Conservation (phyloP, 371 early-diverging fungal species). For the Mortierella sp. region DNA sequence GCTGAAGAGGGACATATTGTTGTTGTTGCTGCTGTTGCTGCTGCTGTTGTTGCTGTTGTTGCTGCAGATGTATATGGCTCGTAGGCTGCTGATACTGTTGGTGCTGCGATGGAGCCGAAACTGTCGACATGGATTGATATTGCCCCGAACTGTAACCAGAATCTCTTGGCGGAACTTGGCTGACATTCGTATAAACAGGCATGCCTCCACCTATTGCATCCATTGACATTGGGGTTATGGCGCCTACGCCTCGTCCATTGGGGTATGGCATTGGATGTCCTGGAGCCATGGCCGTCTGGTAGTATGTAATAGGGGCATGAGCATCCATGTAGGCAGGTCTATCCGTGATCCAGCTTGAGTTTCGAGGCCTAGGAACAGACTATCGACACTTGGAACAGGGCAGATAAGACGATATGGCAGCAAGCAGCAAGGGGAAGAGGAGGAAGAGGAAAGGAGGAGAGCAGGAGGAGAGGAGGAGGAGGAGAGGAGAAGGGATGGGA, state of each 20-base stretch:
- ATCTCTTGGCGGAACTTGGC: constrained; percentile 14
- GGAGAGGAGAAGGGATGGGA: not conserved
- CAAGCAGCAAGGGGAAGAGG: constrained; percentile 2
- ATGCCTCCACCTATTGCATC: constrained; percentile 13
- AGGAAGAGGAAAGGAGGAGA: constrained; percentile 1
- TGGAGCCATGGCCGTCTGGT: constrained; percentile 37
- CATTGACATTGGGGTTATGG: constrained; percentile 24
- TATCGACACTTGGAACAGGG: not conserved
- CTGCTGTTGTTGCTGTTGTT: constrained; percentile 11
- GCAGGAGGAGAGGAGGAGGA: constrained; percentile 4
- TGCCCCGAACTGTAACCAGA: constrained; percentile 14
- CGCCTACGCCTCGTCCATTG: constrained; percentile 18
- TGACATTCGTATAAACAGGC: constrained; percentile 3
- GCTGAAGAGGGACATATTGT: constrained; percentile 14
- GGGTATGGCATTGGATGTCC: constrained; percentile 35
- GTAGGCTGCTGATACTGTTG: constrained; percentile 7
- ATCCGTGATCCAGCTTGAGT: not conserved
- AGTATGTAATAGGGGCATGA: constrained; percentile 36
- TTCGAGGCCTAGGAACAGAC: not conserved
- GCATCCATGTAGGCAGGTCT: constrained; percentile 28
- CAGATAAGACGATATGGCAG: not conserved
- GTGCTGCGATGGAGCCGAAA: constrained; percentile 11
- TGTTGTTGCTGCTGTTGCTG: constrained; percentile 26
- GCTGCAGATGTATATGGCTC: constrained; percentile 6
- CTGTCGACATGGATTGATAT: constrained; percentile 19